phyloP scores from a whole-genome alignment of 495 filamentous ascomycete species.

The Lindgomyces ingoldianus region DNA sequence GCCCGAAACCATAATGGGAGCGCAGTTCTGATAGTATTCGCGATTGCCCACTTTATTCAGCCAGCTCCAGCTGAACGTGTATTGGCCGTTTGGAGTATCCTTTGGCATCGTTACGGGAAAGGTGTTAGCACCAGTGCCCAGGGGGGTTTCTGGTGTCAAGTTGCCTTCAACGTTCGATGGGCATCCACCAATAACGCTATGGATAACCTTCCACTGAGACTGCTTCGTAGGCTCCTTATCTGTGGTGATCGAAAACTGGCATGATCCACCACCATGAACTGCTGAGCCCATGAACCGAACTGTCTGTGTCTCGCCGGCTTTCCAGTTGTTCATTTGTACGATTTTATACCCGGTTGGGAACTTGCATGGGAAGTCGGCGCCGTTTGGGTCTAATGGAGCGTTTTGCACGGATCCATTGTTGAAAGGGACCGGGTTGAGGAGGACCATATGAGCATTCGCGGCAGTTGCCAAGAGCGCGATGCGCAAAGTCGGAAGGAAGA shows the following conservation, averaged over 20 bases:
- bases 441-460: conserved; percentile 68
- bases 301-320: conserved; percentile 55
- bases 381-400: conserved; percentile 59
- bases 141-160: conserved; percentile 27
- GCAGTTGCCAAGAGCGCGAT: conserved; percentile 48
- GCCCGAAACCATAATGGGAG: conserved; percentile 64
- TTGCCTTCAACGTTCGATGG: conserved; percentile 59
- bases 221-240: conserved; percentile 60
- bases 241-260: conserved; percentile 81
- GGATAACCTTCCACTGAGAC: conserved; percentile 73
- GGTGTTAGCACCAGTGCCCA: conserved; percentile 31
- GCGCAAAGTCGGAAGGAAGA: conserved; percentile 41
- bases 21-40: conserved; percentile 97
- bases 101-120: conserved; percentile 62
- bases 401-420: conserved; percentile 49
- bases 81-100: conserved; percentile 59
- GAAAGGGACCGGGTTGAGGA: conserved; percentile 64
- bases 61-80: conserved; percentile 83
- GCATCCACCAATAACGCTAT: conserved; percentile 81
- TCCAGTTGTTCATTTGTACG: conserved; percentile 53
- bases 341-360: conserved; percentile 47
- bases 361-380: conserved; percentile 82
- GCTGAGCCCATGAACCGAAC: conserved; percentile 63
- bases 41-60: conserved; percentile 86
- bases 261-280: conserved; percentile 82